phyloP scores from a whole-genome alignment of 805 yeast genomes.

The Schwanniomyces pseudopolymorphus region DNA sequence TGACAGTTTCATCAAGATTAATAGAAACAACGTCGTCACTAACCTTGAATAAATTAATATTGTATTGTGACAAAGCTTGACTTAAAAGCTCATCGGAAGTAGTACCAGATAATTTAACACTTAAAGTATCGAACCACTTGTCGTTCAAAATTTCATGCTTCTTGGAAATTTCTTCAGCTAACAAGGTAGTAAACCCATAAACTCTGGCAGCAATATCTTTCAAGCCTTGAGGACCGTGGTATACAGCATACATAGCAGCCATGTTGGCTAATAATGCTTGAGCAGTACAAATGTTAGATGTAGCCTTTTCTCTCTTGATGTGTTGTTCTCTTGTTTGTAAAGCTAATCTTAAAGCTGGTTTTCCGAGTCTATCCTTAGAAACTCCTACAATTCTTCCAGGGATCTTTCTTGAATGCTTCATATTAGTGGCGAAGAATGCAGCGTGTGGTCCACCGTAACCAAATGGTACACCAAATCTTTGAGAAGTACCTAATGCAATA shows the following conservation, averaged over 20 bases:
- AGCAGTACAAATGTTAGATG: constrained; percentile 97
- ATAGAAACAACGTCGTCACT: constrained; percentile 60
- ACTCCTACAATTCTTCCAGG: constrained; percentile 97
- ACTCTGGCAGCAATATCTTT: constrained; percentile 74
- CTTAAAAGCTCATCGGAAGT: constrained; percentile 56
- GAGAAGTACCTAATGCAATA: constrained; percentile 88
- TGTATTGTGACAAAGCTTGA: constrained; percentile 57
- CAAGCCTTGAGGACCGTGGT: constrained; percentile 91
- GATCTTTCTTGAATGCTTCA: constrained; percentile 80
- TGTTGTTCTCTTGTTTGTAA: constrained; percentile 98
- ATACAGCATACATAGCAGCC: constrained; percentile 93
- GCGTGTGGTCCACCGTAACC: constrained; percentile 99
- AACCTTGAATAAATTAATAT: constrained; percentile 76
- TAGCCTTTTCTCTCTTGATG: constrained; percentile 95
- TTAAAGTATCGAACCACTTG: constrained; percentile 85
- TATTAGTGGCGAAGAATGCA: constrained; percentile 89
- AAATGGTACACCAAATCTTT: constrained; percentile 96
- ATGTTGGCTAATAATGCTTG: constrained; percentile 95
- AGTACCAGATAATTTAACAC: constrained; percentile 49
- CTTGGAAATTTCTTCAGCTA: constrained; percentile 56
- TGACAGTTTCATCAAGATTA: constrained; percentile 89
- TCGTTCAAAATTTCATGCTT: constrained; percentile 53
- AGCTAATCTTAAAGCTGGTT: constrained; percentile 87
- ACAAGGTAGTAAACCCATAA: constrained; percentile 66
- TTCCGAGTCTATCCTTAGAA: constrained; percentile 87